Evolutionary conservation across 768 basidiomycete genomes (phyloP), one percentile per base, ranked within the genome.

Genomic region (Melanogaster broomeanus): DNA sequence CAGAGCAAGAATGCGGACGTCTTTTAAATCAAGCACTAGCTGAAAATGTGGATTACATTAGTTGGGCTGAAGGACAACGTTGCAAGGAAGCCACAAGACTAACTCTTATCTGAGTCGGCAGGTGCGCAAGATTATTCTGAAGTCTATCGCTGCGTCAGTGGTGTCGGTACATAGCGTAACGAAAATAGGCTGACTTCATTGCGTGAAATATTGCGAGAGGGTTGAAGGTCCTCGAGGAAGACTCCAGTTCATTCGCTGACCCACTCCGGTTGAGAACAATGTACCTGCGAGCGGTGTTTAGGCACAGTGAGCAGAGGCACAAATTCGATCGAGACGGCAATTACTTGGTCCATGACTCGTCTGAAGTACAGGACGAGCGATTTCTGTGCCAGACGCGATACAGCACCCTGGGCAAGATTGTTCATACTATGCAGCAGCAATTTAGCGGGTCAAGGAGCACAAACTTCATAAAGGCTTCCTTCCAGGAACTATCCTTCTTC

Each of bases 321-420:
- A 7, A 6, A 38, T n/a, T 5, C 12, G 41, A 42, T 52, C 18
- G 55, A 61, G 34, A 49, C 30, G 24, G 45, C 5, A 65, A 73
- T 59, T 64, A 90, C 86, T 83, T 89, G 43, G 89, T 91, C 89
- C 90, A 93, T 19, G 88, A 74, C 69, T 93, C 91, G 59, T 90
- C 87, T 7, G 81, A 67, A 19, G 89, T 90, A 62, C 90, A 92
- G n/a, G 77, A 75, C 3, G 82, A 82, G 34, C 72, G 74, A 61
- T 76, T 79, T 48, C 88, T 81, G 63, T 92, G 90, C 79, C 81
- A 85, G 34, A 87, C 74, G 28, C 85, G 76, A 62, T 80, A 75
- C 46, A 91, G 67, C 31, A 80, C 62, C 61, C 89, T 90, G 47
- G 41, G 56, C 25, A 41, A 18, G 49, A 37, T 19, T 50, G 35